Conservation (phyloP, 106 monocot genomes). For the Chionographis japonica region DNA sequence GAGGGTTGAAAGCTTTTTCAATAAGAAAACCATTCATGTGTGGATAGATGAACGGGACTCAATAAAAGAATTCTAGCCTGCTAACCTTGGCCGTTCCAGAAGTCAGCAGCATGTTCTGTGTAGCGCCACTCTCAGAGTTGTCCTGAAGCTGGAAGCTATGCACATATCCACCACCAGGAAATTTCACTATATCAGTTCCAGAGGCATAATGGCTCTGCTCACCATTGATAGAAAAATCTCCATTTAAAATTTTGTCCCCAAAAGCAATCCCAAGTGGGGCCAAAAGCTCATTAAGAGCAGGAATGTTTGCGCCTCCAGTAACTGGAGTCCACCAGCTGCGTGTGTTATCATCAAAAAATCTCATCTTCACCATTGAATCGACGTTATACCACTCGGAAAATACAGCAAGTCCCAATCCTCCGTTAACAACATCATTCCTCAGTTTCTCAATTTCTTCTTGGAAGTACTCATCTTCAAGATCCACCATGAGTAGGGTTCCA, state of each 20-base stretch:
- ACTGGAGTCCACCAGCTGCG: slow-evolving; percentile 99
- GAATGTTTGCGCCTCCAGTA: slow-evolving; percentile 97
- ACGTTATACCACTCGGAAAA: slow-evolving; percentile 99
- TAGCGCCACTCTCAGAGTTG: slow-evolving; percentile 64
- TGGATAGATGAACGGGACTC: background rate
- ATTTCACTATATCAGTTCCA: slow-evolving; percentile 90
- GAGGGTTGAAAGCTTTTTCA: background rate
- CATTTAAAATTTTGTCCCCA: slow-evolving; percentile 85
- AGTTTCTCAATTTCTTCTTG: slow-evolving; percentile 90
- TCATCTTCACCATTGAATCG: slow-evolving; percentile 95
- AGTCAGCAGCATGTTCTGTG: slow-evolving; percentile 44
- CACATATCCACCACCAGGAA: slow-evolving; percentile 83
- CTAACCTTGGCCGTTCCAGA: slow-evolving; percentile 59
- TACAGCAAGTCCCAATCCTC: slow-evolving; percentile 70
- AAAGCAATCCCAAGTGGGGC: slow-evolving; percentile 90
- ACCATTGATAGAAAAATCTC: slow-evolving; percentile 86
- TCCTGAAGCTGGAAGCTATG: slow-evolving; percentile 93
- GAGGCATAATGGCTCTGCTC: slow-evolving; percentile 97
- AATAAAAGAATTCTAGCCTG: background rate
- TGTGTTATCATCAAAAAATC: slow-evolving; percentile 98
- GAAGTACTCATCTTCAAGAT: slow-evolving; percentile 98
- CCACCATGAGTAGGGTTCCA: slow-evolving; percentile 91
- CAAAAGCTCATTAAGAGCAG: slow-evolving; percentile 90
- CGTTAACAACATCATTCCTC: slow-evolving; percentile 67
- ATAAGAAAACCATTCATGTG: background rate